These are phyloP conservation scores for Penicillium subrubescens DNA, from an alignment of 495 filamentous ascomycete genomes.

Conservation along the genomic window DNA sequence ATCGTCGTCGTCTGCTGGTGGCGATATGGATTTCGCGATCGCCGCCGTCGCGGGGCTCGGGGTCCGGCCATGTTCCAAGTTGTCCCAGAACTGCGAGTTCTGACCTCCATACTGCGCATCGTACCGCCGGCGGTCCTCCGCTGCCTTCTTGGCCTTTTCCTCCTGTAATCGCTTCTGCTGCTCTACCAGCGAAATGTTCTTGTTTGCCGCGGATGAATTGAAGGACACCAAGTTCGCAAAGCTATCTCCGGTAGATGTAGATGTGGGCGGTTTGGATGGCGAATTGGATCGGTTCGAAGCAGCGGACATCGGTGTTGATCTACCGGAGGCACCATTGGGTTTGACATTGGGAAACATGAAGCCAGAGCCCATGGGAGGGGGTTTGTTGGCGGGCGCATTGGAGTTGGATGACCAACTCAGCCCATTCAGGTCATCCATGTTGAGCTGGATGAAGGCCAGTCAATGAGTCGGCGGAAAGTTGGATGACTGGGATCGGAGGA, in stretches of 20 bases:
- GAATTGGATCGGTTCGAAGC: constrained; percentile 52
- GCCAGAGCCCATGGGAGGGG: constrained; percentile 53
- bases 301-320: constrained; percentile 66
- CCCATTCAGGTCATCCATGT: constrained; percentile 62
- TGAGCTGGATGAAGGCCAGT: constrained; percentile 17
- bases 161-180: constrained; percentile 81
- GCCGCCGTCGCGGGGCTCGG: constrained; percentile 42
- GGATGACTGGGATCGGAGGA: background rate
- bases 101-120: constrained; percentile 73
- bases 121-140: constrained; percentile 65
- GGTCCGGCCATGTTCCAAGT: constrained; percentile 50
- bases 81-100: constrained; percentile 72
- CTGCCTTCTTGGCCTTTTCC: constrained; percentile 74
- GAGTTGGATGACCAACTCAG: constrained; percentile 54
- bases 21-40: constrained; percentile 52
- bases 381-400: constrained; percentile 42
- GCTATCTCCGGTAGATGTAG: constrained; percentile 72
- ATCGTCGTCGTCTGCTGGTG: constrained; percentile 55
- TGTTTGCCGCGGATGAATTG: constrained; percentile 61
- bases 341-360: constrained; percentile 62
- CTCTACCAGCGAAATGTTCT: constrained; percentile 77
- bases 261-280: constrained; percentile 60
- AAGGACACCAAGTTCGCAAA: constrained; percentile 88
- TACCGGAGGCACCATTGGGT: constrained; percentile 62
- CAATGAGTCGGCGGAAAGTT: background rate